Percentiles rank a stretch among this genome's conserved stretches.
Evolutionary conservation across 768 basidiomycete genomes (phyloP).

Genomic region (Rhodotorula diobovata): DNA sequence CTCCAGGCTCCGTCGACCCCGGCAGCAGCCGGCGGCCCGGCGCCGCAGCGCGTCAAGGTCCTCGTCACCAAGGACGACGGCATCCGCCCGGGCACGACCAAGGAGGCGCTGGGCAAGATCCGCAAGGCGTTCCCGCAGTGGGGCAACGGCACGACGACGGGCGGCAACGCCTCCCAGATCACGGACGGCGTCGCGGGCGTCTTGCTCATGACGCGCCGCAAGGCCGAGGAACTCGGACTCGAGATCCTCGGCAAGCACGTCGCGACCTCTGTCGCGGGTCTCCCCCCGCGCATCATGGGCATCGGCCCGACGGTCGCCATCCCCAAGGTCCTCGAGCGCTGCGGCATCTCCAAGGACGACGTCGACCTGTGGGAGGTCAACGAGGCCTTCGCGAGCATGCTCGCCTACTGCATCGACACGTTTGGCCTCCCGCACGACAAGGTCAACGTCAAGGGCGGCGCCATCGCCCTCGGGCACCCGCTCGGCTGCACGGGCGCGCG

Average conservation of each 20-base stretch:
- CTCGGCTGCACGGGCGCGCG: conserved; percentile 60
- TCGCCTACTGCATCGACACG: conserved; percentile 64
- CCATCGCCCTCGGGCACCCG: conserved; percentile 65
- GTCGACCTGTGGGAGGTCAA: conserved; percentile 83
- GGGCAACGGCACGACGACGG: conserved; percentile 53
- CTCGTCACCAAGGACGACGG: conserved; percentile 79
- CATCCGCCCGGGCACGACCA: conserved; percentile 76
- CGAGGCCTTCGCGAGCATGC: conserved; percentile 57
- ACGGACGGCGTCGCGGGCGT: conserved; percentile 85
- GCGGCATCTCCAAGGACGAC: conserved; percentile 63
- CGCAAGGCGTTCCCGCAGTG: conserved; percentile 76
- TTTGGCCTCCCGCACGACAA: conserved; percentile 62
- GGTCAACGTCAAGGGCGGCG: conserved; percentile 85
- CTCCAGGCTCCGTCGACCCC: conserved; percentile 55
- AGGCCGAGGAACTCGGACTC: conserved; percentile 70
- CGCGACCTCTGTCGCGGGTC: conserved; percentile 65
- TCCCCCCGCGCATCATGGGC: conserved; percentile 73
- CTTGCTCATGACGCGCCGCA: conserved; percentile 70
- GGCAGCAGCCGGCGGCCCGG: conserved; percentile 66
- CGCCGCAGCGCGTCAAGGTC: conserved; percentile 51
- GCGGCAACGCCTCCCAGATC: conserved; percentile 78
- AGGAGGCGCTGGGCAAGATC: conserved; percentile 69
- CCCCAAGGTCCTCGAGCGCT: conserved; percentile 62
- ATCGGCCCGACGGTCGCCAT: conserved; percentile 75
- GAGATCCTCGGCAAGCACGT: conserved; percentile 71